Evolutionary conservation across 768 basidiomycete genomes (phyloP), one percentile per base, ranked within the genome.

Genomic region (Clitopilus hobsonii): DNA sequence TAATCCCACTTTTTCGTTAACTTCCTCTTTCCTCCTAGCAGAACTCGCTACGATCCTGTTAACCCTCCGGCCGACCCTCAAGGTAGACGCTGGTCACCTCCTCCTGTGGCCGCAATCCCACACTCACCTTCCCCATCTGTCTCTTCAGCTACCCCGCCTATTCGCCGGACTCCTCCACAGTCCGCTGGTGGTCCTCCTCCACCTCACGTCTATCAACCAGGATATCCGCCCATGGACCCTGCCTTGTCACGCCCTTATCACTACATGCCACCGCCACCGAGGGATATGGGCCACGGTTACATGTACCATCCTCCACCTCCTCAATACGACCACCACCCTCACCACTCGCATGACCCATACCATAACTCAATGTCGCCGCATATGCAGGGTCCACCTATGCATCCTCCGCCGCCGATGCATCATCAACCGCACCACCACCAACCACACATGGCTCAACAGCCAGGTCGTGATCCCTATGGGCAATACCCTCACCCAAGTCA

Each of bases 91-190:
- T 65, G 73, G 54, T 81, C 71, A 53, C 82, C 74, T 28, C 80
- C 73, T 1, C 80, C 75, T 56, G 78, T 77, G 57, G 77, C 78
- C 8, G 74, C 76, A 41, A 72, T 75, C 57, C 70, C 82, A 23
- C 80, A 82, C 63, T 87, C 86, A 0, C 84, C 86, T 36, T 80
- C 84, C 5, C 71, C 81, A 29, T 84, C 82, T 8, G 75, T 79
- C 29, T 81, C 82, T 45, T 78, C 81, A 28, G 77, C 77, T n/a
- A 82, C 84, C 1, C 83, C 86, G 6, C 81, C 82, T 57, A 63
- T 78, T 53, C 72, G 80, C 61, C 69, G 74, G 58, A 71, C 73
- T 58, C 70, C 65, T 51, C 73, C 65, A 57, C 69, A 65, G 23
- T 51, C 49, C 49, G 23, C 29, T 56, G 61, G 69, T 38, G 53